These are phyloP conservation scores for Haematococcus sp. DNA, from an alignment of 139 green algal genomes.

Conservation along the genomic window DNA sequence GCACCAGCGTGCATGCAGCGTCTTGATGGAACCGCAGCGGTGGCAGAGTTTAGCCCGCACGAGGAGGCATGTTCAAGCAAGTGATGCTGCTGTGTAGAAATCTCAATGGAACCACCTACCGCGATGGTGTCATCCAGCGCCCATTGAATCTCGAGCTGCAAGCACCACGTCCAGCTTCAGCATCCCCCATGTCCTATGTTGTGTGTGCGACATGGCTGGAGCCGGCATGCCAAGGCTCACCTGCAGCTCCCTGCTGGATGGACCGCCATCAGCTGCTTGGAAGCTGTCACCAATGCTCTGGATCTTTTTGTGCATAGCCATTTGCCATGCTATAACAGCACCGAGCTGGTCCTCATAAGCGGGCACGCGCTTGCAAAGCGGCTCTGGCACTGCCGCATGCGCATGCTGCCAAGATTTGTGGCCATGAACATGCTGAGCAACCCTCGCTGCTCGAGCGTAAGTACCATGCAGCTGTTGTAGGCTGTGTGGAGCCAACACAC, in stretches of 20 bases:
- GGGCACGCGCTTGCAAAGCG: constrained; percentile 21
- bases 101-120: background rate
- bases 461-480: no score
- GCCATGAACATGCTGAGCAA: no score
- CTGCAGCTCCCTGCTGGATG: constrained; percentile 26
- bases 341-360: constrained; percentile 12
- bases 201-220: constrained; percentile 5
- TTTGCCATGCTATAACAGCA: constrained; percentile 19
- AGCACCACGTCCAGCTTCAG: no score
- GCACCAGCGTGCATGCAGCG: no score
- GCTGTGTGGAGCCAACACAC: no score
- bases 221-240: constrained; percentile 7
- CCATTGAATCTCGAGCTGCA: constrained; percentile 67
- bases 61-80: background rate
- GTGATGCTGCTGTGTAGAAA: background rate
- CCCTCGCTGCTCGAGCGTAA: no score
- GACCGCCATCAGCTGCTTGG: constrained; percentile 29
- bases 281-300: constrained; percentile 19
- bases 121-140: constrained; percentile 67
- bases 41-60: background rate
- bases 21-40: background rate
- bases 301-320: constrained; percentile 3
- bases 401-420: no score
- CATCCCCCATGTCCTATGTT: no score
- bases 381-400: constrained; percentile 18